phyloP scores from a whole-genome alignment of 768 basidiomycete genomes.

The Cyathus striatus region DNA sequence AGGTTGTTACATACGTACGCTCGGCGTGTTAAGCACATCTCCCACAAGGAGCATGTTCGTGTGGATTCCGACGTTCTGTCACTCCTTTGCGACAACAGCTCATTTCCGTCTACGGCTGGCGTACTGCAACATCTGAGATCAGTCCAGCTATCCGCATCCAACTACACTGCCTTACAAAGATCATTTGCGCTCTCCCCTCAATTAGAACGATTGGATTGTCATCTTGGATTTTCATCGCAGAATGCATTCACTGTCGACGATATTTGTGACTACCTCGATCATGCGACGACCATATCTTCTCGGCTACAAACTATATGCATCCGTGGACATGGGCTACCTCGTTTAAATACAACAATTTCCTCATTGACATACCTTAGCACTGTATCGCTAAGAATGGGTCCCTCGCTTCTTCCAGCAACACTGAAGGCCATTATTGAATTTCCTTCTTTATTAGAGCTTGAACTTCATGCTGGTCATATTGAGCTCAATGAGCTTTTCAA shows the following conservation, averaged over 20 bases:
- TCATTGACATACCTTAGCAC: constrained; percentile 24
- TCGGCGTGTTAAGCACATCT: constrained; percentile 28
- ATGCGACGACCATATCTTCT: constrained; percentile 19
- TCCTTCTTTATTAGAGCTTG: constrained; percentile 31
- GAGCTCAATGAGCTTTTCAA: constrained; percentile 13
- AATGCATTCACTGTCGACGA: constrained; percentile 10
- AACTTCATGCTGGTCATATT: constrained; percentile 38
- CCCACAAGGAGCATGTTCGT: constrained; percentile 18
- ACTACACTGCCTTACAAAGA: constrained; percentile 15
- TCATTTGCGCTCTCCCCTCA: constrained; percentile 26
- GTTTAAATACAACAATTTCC: constrained; percentile 24
- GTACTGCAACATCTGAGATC: constrained; percentile 22
- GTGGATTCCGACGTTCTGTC: constrained; percentile 18
- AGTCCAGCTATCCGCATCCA: constrained; percentile 21
- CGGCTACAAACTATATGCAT: constrained; percentile 29
- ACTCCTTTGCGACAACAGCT: constrained; percentile 3
- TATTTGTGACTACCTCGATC: constrained; percentile 20
- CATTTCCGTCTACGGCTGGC: not conserved
- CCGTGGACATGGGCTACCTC: constrained; percentile 27
- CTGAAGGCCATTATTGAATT: constrained; percentile 31
- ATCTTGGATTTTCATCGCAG: constrained; percentile 30
- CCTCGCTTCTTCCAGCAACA: constrained; percentile 27
- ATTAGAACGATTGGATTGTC: constrained; percentile 30
- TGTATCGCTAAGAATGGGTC: constrained; percentile 33
- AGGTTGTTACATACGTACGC: constrained; percentile 26